Percentiles rank a stretch among this genome's conserved stretches.
phyloP scores from a whole-genome alignment of 1,139 yeast genomes.

The Yamadazyma jaroonii region DNA sequence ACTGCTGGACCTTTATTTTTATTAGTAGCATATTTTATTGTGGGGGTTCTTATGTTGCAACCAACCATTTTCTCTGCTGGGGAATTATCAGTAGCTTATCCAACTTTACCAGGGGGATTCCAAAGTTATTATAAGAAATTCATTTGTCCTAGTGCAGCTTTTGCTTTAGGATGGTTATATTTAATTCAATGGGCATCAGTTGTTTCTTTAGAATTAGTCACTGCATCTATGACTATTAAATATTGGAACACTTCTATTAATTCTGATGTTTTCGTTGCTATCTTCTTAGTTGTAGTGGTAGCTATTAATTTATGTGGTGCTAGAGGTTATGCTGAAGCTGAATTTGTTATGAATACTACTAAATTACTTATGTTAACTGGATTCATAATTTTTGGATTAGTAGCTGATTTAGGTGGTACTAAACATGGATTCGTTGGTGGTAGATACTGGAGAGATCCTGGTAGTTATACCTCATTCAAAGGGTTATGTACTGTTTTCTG shows the following conservation, averaged over 20 bases:
- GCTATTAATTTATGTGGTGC: slow-evolving; percentile 39
- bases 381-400: slow-evolving; percentile 39
- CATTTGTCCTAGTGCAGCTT: slow-evolving; percentile 33
- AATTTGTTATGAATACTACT: slow-evolving; percentile 35
- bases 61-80: slow-evolving; percentile 37
- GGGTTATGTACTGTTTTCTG: slow-evolving; percentile 41
- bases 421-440: slow-evolving; percentile 44
- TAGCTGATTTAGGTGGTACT: slow-evolving; percentile 41
- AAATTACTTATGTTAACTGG: slow-evolving; percentile 39
- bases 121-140: slow-evolving; percentile 32
- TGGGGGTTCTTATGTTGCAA: slow-evolving; percentile 33
- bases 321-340: slow-evolving; percentile 45
- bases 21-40: slow-evolving; percentile 30
- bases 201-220: slow-evolving; percentile 35
- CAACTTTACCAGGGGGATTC: slow-evolving; percentile 33
- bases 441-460: slow-evolving; percentile 45
- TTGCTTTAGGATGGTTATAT: slow-evolving; percentile 39
- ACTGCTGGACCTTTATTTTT: slow-evolving; percentile 35
- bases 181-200: slow-evolving; percentile 35
- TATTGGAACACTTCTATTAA: slow-evolving; percentile 28
- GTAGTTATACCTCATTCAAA: slow-evolving; percentile 36
- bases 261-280: slow-evolving; percentile 39
- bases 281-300: slow-evolving; percentile 34
- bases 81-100: slow-evolving; percentile 34
- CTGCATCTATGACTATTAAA: slow-evolving; percentile 35